Base-by-base conservation (phyloP, 139 green algal species). In the Desmodesmus armatus region DNA sequence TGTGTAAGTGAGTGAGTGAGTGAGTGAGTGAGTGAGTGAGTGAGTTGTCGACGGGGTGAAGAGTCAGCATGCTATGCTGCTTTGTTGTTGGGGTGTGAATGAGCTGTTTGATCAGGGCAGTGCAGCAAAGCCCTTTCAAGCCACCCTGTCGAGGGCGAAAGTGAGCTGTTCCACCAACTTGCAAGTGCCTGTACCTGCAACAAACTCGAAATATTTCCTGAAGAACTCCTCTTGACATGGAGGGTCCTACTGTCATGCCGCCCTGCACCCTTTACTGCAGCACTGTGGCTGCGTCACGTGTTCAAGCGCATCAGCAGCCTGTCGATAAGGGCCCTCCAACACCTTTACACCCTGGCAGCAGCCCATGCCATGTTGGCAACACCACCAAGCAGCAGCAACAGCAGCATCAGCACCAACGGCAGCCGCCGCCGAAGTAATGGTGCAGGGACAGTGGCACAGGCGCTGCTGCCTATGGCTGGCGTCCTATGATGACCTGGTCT, bases 391-490 rank as follows among this genome's bases (percentile, higher is more conserved):
- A 31, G 67, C 69, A 60, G 69, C 80, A 70, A 69, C 51, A 53
- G 69, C 35, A 53, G 63, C 78, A 62, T 41, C 69, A 55, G n/a
- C n/a, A n/a, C n/a, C n/a, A n/a, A n/a, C n/a, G n/a, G n/a, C n/a
- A n/a, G n/a, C n/a, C n/a, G n/a, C n/a, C n/a, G 74, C 47, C 40
- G 47, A 40, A 78, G 67, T 41, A 58, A n/a, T 17, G 47, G 41
- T 0, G 23, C 70, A 29, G 40, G 58, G 19, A 86, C 29, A 4
- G 60, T 66, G 2, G 82, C 87, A 0, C 83, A 94, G 51, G 91
- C 94, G 83, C 83, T 91, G 37, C 49, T 94, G 53, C 85, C 86
- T 94, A 37, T 95, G 92, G 92, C 80, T 94, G 74, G 63, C 85
- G 25, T 86, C 60, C 35, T 92, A 89, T 69, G 69, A 85, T 4